Conservation (phyloP, 1,284 basidiomycete genomes). For the Apiotrichum siamense region DNA sequence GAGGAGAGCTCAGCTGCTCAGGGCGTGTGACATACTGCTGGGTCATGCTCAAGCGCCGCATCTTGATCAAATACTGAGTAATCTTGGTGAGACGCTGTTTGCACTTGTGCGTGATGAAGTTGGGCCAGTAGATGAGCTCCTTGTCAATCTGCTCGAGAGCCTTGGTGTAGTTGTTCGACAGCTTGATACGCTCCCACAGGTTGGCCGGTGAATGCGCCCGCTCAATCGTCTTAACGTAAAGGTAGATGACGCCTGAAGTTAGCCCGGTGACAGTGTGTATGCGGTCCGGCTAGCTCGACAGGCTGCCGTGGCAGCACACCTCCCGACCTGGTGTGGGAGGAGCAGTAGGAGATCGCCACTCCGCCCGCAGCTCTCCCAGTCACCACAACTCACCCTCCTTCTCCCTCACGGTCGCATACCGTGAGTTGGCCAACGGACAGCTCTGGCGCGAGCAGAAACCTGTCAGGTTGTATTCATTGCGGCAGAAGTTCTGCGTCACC, state of each 20-base stretch:
- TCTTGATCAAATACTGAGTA: constrained; percentile 98
- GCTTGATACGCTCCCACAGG: constrained; percentile 94
- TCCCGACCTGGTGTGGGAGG: too few species aligned
- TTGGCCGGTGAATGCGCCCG: constrained; percentile 89
- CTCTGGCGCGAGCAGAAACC: constrained; percentile 95
- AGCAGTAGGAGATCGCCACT: too few species aligned
- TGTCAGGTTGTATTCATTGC: constrained; percentile 97
- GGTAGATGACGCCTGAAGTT: constrained; percentile 70
- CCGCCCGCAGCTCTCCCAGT: too few species aligned
- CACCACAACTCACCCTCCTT: constrained; percentile 64
- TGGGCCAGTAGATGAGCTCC: constrained; percentile 95
- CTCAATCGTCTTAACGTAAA: constrained; percentile 98
- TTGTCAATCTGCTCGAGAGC: constrained; percentile 96
- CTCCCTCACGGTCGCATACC: constrained; percentile 95
- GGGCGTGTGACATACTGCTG: constrained; percentile 70
- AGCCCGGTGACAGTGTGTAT: too few species aligned
- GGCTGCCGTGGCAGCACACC: too few species aligned
- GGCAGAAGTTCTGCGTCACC: constrained; percentile 91
- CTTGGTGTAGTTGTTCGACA: constrained; percentile 90
- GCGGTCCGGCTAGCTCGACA: too few species aligned
- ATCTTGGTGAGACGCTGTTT: constrained; percentile 99
- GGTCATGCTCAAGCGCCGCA: constrained; percentile 81
- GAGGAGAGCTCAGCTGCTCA: too few species aligned
- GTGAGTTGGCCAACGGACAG: constrained; percentile 92
- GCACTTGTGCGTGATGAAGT: constrained; percentile 96